phyloP scores from a whole-genome alignment of 345 rosid species.

The Eucalyptus albens region DNA sequence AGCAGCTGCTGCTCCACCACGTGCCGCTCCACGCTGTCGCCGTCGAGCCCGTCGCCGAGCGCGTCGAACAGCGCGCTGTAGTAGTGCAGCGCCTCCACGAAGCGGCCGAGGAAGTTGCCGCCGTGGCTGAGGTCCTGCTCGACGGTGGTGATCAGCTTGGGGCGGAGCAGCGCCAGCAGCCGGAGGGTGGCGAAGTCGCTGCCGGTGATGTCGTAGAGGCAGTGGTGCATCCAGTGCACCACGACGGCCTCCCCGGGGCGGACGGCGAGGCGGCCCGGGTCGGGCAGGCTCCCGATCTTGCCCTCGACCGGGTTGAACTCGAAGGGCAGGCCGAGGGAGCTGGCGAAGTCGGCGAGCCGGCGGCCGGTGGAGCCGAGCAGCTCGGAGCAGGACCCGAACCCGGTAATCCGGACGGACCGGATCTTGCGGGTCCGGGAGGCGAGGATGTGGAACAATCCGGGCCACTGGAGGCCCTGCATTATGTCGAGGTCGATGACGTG shows the following conservation, averaged over 20 bases:
- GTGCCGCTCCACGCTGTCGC: conserved; percentile 66
- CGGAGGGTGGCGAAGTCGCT: conserved; percentile 49
- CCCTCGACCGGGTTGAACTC: conserved; percentile 78
- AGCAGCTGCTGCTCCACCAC: conserved; percentile 87
- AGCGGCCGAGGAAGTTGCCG: conserved; percentile 67
- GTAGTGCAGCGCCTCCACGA: conserved; percentile 91
- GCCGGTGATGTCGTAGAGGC: conserved; percentile 78
- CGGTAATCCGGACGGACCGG: conserved; percentile 73
- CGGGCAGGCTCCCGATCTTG: conserved; percentile 52
- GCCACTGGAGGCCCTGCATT: conserved; percentile 99
- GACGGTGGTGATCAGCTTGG: conserved; percentile 68
- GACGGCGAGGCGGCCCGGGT: conserved; percentile 43
- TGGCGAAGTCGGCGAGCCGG: conserved; percentile 77
- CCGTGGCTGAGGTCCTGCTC: conserved; percentile 81
- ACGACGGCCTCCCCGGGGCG: conserved; percentile 59
- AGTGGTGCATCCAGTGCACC: conserved; percentile 98
- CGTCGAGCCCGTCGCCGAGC: conserved; percentile 61
- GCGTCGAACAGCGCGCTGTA: conserved; percentile 97
- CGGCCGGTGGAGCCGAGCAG: conserved; percentile 80
- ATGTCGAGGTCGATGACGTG: conserved; percentile 92
- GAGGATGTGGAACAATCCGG: conserved; percentile 91
- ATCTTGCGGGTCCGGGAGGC: conserved; percentile 70
- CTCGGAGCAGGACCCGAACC: conserved; percentile 74
- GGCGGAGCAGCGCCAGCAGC: conserved; percentile 42
- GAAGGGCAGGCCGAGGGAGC: conserved; percentile 64